These are phyloP conservation scores for Hemileccinum rubropunctum DNA, from an alignment of 768 basidiomycete genomes.

Conservation along the genomic window DNA sequence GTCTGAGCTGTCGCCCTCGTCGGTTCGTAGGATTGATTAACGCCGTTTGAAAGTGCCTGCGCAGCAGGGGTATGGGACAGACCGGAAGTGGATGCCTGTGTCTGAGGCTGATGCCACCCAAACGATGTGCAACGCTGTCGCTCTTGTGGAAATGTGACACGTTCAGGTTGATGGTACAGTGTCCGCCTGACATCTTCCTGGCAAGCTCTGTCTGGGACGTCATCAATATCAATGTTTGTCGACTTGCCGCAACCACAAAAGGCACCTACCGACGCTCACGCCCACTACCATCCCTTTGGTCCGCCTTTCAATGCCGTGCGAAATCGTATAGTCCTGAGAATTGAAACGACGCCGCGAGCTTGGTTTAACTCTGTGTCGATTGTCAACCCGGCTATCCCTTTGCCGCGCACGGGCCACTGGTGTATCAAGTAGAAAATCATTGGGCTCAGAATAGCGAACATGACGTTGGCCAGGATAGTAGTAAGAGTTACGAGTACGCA, in stretches of 20 bases:
- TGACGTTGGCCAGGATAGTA: not conserved
- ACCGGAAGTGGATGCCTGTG: not conserved
- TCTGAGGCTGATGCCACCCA: not conserved
- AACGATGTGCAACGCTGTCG: not conserved
- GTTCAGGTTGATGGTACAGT: not conserved
- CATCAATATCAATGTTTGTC: not conserved
- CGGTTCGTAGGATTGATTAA: not conserved
- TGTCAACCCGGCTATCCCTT: not conserved
- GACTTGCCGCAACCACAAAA: not conserved
- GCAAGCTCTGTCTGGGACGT: conserved; percentile 3
- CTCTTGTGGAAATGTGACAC: not conserved
- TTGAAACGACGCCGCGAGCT: not conserved
- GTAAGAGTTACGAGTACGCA: conserved; percentile 3
- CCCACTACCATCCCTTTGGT: not conserved
- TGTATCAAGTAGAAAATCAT: not conserved
- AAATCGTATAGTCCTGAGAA: not conserved
- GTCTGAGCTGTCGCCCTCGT: not conserved
- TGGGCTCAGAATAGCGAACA: conserved; percentile 2
- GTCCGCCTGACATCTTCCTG: not conserved
- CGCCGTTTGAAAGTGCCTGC: not conserved
- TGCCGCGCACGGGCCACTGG: not conserved
- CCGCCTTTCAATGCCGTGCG: not conserved
- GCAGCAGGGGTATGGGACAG: not conserved
- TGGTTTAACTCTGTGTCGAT: not conserved
- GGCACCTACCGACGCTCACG: conserved; percentile 7